Percentiles rank a stretch among this genome's conserved stretches.
Conservation (phyloP, 495 filamentous ascomycete species). For the Lasiosphaeria hispida region DNA sequence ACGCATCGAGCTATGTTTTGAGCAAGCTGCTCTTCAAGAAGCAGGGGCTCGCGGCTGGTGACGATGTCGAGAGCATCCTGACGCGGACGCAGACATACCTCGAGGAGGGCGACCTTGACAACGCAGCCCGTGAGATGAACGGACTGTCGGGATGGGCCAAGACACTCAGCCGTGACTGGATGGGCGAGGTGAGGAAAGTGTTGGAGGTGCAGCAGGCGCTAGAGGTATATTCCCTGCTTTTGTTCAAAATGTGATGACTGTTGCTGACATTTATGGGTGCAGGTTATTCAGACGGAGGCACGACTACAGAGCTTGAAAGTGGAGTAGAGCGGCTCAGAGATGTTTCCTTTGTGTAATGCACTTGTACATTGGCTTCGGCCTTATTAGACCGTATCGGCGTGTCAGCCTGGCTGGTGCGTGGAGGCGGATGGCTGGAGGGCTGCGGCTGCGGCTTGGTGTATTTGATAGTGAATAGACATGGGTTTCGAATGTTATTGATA, state of each 20-base stretch:
- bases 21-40: conserved; percentile 95
- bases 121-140: conserved; percentile 93
- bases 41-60: conserved; percentile 76
- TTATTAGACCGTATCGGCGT: not conserved
- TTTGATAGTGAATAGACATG: conserved; percentile 18
- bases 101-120: conserved; percentile 89
- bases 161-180: conserved; percentile 88
- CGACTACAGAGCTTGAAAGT: conserved; percentile 59
- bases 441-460: conserved; percentile 9
- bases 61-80: conserved; percentile 93
- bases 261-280: conserved; percentile 26
- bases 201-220: conserved; percentile 94
- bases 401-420: not conserved
- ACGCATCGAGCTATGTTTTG: conserved; percentile 81
- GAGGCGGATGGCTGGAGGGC: not conserved
- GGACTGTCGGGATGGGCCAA: conserved; percentile 88
- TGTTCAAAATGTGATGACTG: conserved; percentile 1
- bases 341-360: conserved; percentile 13
- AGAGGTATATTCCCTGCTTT: conserved; percentile 63
- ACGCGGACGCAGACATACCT: conserved; percentile 81
- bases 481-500: not conserved
- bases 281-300: conserved; percentile 62
- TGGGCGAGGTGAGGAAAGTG: conserved; percentile 80
- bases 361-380: conserved; percentile 17
- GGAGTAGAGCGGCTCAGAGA: conserved; percentile 35